Evolutionary conservation across 371 early-diverging fungal species (phyloP).

Genomic region (Fennellomyces sp.): DNA sequence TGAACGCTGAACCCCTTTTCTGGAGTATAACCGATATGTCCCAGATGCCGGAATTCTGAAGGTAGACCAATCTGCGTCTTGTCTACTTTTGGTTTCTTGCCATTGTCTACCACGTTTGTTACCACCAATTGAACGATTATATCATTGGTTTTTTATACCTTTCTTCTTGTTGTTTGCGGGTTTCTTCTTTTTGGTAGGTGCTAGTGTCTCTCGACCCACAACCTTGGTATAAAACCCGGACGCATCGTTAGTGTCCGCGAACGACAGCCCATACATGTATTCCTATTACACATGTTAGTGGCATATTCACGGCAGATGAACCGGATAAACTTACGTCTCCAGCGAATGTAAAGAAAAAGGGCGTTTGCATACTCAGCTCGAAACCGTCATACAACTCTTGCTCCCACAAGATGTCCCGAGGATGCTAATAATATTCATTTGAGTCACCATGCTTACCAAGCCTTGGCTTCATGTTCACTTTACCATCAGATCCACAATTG

Average conservation of each 20-base stretch:
- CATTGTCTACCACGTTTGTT: too few species aligned
- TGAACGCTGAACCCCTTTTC: constrained; percentile 83
- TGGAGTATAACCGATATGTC: constrained; percentile 82
- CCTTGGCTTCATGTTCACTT: background rate
- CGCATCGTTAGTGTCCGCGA: constrained; percentile 86
- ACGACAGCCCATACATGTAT: constrained; percentile 57
- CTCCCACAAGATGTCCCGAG: constrained; percentile 78
- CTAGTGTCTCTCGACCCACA: constrained; percentile 50
- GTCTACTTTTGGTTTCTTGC: constrained; percentile 60
- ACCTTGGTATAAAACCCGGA: constrained; percentile 74
- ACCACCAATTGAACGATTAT: too few species aligned
- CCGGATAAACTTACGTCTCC: constrained; percentile 70
- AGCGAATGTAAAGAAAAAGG: constrained; percentile 87
- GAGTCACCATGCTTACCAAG: too few species aligned
- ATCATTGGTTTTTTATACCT: constrained; percentile 6
- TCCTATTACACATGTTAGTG: too few species aligned
- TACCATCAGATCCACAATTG: constrained; percentile 82
- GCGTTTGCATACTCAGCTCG: constrained; percentile 71
- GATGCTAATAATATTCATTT: constrained; percentile 32
- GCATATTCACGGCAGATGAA: too few species aligned
- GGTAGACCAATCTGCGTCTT: constrained; percentile 81
- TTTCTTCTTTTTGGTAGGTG: constrained; percentile 38
- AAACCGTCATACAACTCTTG: constrained; percentile 82
- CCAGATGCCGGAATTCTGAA: constrained; percentile 78
- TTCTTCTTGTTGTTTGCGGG: constrained; percentile 31